phyloP scores from a whole-genome alignment of 768 basidiomycete genomes.

The Sporobolomyces pararoseus region DNA sequence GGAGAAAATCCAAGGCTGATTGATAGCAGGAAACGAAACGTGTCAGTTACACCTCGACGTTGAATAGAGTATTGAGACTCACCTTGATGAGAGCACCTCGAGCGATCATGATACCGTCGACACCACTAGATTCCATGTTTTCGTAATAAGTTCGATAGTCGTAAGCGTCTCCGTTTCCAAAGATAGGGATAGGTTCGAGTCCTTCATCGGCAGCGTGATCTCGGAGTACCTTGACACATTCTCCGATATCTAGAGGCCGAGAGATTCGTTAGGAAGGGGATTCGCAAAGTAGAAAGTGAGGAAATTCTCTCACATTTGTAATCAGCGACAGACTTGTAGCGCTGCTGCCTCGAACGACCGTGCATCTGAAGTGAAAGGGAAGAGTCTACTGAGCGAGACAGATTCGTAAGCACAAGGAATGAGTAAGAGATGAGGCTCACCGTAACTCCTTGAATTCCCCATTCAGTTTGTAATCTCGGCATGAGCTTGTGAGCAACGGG shows the following conservation, averaged over 20 bases:
- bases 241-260: conserved; percentile 27
- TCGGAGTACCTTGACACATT: conserved; percentile 38
- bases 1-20: conserved; percentile 80
- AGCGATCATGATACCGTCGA: conserved; percentile 93
- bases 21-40: too few species aligned
- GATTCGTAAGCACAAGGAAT: conserved; percentile 35
- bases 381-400: too few species aligned
- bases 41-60: too few species aligned
- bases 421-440: conserved; percentile 47
- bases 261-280: background rate
- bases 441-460: conserved; percentile 59
- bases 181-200: conserved; percentile 79
- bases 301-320: conserved; percentile 72
- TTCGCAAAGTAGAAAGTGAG: background rate
- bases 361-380: too few species aligned
- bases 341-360: conserved; percentile 87
- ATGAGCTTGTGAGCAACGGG: conserved; percentile 88
- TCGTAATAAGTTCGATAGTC: conserved; percentile 78
- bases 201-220: conserved; percentile 45
- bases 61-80: too few species aligned
- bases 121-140: conserved; percentile 70
- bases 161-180: conserved; percentile 93
- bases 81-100: conserved; percentile 87
- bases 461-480: conserved; percentile 63
- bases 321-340: conserved; percentile 86